Base-by-base conservation (phyloP, 495 filamentous ascomycete species). In the Pyrenopolyporus hunteri region DNA sequence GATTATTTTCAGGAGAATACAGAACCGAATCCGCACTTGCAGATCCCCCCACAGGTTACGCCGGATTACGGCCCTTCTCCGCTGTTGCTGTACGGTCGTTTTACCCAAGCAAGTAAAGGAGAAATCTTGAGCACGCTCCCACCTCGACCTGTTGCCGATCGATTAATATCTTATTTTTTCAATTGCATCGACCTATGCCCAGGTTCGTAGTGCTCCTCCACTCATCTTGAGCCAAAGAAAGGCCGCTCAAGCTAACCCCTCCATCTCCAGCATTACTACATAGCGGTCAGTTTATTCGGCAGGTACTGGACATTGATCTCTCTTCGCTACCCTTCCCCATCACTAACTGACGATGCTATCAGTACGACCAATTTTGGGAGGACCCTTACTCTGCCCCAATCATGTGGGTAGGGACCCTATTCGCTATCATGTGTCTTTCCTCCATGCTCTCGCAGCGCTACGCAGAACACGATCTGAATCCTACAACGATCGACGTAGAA, bases 51-150 rank as follows among this genome's bases (percentile, higher is more conserved):
- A 8, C 63, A 50, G 6, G 37, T 28, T 6, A 20, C 14, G 11
- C 45, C 51, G 1, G 63, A 66, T 14, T 48, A 47, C 32, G 51
- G 59, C 11, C 56, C 67, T 40, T 53, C 49, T 17, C 66, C 68
- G 10, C 59, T 65, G 26, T 59, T 78, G 5, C 50, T 77, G 48
- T 76, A 75, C 56, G 75, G 74, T 6, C 64, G 68, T 28, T 57
- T 63, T 29, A 51, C 61, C 17, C 55, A 57, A 2, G 52, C 63
- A 8, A 73, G 63, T 32, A 69, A 67, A 29, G 64, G 62, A n/a
- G 73, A 76, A 33, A 77, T 79, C 17, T 36, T 79, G 11, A 59
- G 66, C 29, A 60, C 74, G 6, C 13, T 79, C 6, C 75, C 75
- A 19, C 32, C 71, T 13, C 69, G 62, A 17, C 46, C 58, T 22